A percentile compares a stretch with the other conserved stretches of the same genome.
phyloP scores from a whole-genome alignment of 495 filamentous ascomycete species.

The Aspergillus kassunensis region DNA sequence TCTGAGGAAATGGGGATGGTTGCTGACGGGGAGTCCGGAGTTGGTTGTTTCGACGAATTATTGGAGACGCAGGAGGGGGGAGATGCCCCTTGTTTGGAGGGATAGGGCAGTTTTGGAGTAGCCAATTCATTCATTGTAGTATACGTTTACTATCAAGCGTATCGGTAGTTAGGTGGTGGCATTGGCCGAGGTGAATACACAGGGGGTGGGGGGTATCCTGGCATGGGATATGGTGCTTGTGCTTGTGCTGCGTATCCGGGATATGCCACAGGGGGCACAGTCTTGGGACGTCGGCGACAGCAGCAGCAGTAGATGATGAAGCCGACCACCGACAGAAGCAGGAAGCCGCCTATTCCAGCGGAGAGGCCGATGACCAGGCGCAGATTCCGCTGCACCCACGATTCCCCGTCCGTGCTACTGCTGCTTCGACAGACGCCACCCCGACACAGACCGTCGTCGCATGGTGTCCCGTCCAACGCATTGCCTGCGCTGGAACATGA shows the following conservation, averaged over 20 bases:
- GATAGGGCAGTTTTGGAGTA: neutral
- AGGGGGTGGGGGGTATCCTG: neutral
- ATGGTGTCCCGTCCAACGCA: conserved; percentile 80
- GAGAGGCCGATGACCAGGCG: conserved; percentile 64
- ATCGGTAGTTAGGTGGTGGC: neutral
- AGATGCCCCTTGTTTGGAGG: conserved; percentile 8
- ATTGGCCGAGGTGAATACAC: neutral
- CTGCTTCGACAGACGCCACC: conserved; percentile 55
- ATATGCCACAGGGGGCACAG: neutral
- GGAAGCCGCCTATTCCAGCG: conserved; percentile 56
- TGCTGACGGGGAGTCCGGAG: conserved; percentile 21
- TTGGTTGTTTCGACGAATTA: conserved; percentile 20
- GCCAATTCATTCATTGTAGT: neutral
- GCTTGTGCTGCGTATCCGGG: too few relatives aligned
- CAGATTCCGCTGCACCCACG: conserved; percentile 61
- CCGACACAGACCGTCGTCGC: conserved; percentile 65
- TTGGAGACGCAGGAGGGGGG: conserved; percentile 21
- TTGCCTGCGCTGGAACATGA: conserved; percentile 74
- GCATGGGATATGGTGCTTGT: neutral
- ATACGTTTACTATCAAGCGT: neutral
- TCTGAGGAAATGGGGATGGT: conserved; percentile 27
- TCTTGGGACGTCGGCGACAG: conserved; percentile 1
- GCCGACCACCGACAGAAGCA: conserved; percentile 52
- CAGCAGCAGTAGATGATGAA: conserved; percentile 51
- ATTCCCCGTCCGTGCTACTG: conserved; percentile 44